Evolutionary conservation across 2,329 filamentous ascomycete species (phyloP).

Genomic region (Trichoderma harzianum): DNA sequence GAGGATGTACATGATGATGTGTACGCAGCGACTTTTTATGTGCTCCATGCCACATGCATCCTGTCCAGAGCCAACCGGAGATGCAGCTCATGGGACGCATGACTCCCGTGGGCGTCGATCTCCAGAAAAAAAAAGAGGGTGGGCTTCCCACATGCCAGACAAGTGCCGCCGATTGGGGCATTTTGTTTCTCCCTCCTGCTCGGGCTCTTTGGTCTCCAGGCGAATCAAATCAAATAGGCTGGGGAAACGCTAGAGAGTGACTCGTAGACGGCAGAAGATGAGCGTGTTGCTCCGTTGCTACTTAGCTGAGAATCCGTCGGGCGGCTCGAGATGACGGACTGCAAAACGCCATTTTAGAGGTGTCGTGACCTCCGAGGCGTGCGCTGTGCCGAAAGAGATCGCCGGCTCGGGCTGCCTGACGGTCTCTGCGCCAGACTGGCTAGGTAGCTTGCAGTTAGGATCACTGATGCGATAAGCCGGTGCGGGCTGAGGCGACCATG

Average conservation of each 20-base stretch:
- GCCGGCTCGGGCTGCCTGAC: background rate
- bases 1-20: background rate
- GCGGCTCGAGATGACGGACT: background rate
- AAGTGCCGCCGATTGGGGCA: constrained; percentile 16
- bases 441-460: constrained; percentile 13
- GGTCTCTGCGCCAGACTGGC: background rate
- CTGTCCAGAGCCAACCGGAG: constrained; percentile 1
- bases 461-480: constrained; percentile 3
- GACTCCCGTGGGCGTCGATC: constrained; percentile 19
- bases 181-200: background rate
- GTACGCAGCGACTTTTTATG: background rate
- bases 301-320: background rate
- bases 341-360: background rate
- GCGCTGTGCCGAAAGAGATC: constrained; percentile 8
- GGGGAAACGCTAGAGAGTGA: background rate
- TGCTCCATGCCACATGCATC: background rate
- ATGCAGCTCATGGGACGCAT: constrained; percentile 20
- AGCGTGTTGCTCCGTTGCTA: background rate
- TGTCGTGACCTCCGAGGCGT: constrained; percentile 3
- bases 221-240: background rate
- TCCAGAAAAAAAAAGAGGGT: background rate
- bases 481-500: constrained; percentile 1
- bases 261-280: background rate
- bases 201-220: background rate
- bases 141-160: constrained; percentile 20